Evolutionary conservation across 2,329 filamentous ascomycete species (phyloP).

Genomic region (Alternaria arbusti): DNA sequence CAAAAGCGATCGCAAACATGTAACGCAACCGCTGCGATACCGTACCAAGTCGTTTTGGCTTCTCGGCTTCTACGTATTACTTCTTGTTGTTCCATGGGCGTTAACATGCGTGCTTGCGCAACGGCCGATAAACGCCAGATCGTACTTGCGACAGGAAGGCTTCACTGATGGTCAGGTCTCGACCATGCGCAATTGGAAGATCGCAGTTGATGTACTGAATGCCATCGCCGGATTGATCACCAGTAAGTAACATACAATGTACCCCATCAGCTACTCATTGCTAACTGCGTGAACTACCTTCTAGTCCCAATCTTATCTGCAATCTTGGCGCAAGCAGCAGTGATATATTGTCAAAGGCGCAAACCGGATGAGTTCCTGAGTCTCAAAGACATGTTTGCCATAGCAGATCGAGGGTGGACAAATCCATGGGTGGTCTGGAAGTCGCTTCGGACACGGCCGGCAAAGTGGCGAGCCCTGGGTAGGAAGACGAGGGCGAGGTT

Average conservation of each 20-base stretch:
- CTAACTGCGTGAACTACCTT: background rate
- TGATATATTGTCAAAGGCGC: background rate
- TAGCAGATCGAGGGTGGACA: background rate
- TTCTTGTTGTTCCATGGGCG: background rate
- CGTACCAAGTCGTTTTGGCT: background rate
- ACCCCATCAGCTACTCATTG: too few species aligned
- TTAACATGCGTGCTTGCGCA: conserved; percentile 2
- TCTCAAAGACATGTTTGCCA: background rate
- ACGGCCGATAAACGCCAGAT: background rate
- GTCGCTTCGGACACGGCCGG: too few species aligned
- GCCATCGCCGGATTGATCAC: background rate
- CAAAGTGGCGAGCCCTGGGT: background rate
- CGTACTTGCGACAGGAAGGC: background rate
- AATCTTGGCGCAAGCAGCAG: background rate
- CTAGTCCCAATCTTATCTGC: background rate
- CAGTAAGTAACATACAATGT: background rate
- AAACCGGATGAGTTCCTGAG: background rate
- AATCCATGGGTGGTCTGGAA: too few species aligned
- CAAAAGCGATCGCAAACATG: background rate
- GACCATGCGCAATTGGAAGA: background rate
- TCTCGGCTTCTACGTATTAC: background rate
- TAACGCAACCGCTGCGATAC: background rate
- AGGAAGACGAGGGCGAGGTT: background rate
- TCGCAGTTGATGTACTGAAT: background rate
- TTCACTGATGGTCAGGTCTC: background rate